phyloP scores from a whole-genome alignment of 768 basidiomycete species.

The Tulasnella sp. region DNA sequence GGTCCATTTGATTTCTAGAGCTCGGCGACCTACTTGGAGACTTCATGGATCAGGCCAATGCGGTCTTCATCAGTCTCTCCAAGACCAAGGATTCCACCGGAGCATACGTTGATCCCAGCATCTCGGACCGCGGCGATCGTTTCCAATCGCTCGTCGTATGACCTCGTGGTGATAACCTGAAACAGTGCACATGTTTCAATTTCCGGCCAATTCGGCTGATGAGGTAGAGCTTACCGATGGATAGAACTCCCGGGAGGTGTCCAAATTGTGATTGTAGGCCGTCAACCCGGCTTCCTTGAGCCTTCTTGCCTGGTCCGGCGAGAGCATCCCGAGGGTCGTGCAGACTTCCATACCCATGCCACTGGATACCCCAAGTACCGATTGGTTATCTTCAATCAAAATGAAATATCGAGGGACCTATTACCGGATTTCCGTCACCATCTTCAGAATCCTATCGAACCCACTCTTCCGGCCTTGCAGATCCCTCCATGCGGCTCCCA shows the following conservation, averaged over 20 bases:
- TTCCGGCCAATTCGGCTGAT: too few species aligned
- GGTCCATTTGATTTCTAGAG: neutral
- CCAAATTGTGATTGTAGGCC: constrained; percentile 97
- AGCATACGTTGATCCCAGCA: constrained; percentile 95
- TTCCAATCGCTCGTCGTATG: constrained; percentile 84
- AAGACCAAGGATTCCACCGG: constrained; percentile 89
- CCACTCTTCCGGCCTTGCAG: constrained; percentile 85
- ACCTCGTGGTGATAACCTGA: constrained; percentile 92
- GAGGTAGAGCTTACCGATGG: constrained; percentile 42
- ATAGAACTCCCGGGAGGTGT: constrained; percentile 95
- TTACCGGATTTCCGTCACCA: constrained; percentile 50
- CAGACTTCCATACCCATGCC: constrained; percentile 99
- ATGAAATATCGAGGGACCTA: neutral
- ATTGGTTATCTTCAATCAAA: neutral
- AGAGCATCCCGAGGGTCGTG: constrained; percentile 95
- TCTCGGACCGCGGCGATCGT: constrained; percentile 86
- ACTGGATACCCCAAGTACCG: neutral
- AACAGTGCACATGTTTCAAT: constrained; percentile 11
- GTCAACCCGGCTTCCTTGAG: constrained; percentile 93
- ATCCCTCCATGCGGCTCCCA: constrained; percentile 98
- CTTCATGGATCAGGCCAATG: constrained; percentile 88
- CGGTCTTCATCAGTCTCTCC: constrained; percentile 86
- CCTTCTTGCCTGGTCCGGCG: constrained; percentile 80
- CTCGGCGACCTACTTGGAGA: constrained; percentile 57
- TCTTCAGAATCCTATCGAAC: constrained; percentile 83